A percentile compares a stretch with the other conserved stretches of the same genome.
Evolutionary conservation across 352 stramenopile species (phyloP).

Genomic region (Pythium folliculosum): DNA sequence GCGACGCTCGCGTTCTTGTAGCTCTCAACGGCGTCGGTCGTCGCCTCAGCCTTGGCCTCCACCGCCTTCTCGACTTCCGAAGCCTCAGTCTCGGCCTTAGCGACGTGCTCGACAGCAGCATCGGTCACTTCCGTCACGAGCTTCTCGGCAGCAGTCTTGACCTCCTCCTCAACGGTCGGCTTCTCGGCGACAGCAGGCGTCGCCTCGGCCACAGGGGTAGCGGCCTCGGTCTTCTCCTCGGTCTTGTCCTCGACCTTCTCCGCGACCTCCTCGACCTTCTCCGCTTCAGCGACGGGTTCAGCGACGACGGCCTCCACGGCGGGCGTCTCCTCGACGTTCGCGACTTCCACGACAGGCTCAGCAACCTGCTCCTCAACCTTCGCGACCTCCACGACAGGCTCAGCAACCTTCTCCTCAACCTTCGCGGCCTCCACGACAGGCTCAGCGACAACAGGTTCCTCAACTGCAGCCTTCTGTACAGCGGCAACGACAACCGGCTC

Average conservation of each 20-base stretch:
- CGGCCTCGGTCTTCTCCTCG: constrained; percentile 32
- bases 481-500: too few species aligned
- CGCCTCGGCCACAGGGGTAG: constrained; percentile 3
- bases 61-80: constrained; percentile 17
- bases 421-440: constrained; percentile 28
- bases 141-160: constrained; percentile 24
- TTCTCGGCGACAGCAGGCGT: constrained; percentile 6
- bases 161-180: constrained; percentile 21
- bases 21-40: constrained; percentile 38
- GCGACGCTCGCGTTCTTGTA: constrained; percentile 76
- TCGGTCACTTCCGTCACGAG: constrained; percentile 20
- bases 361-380: background rate
- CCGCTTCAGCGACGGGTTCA: background rate
- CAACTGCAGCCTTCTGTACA: background rate
- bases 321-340: too few species aligned
- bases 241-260: constrained; percentile 43
- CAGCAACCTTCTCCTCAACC: constrained; percentile 13
- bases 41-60: background rate
- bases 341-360: too few species aligned
- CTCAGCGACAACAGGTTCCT: too few species aligned
- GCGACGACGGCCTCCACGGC: background rate
- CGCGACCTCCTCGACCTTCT: background rate
- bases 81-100: constrained; percentile 29
- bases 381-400: constrained; percentile 2
- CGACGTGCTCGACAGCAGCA: constrained; percentile 31